Evolutionary conservation across 2,329 filamentous ascomycete genomes (phyloP), one percentile per base, ranked within the genome.

Genomic region (Arthrobotrys sinensis): DNA sequence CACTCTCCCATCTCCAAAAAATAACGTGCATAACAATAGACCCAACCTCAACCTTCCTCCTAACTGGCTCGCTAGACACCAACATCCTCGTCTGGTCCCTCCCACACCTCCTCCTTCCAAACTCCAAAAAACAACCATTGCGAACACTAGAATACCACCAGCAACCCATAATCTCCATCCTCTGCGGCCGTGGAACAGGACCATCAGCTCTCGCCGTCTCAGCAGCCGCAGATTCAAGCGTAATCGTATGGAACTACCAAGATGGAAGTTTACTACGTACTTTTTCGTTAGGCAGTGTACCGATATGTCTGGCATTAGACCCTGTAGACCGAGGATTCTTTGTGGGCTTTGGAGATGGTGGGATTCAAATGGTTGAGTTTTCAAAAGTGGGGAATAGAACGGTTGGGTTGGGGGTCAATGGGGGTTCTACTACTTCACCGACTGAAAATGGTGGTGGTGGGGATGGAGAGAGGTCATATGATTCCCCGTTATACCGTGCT

Each of bases 51-150:
- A 90, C 90, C 81, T 91, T 93, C 84, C 85, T 96, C 64, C 87
- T 96, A 63, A 93, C 92, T 0, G 93, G 91, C 46, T 95, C 93
- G 1, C 89, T 91, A 81, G 96, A 99, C 86, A 92, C 94, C 64
- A 97, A 93, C 83, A 88, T 97, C 80, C 93, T 97, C 84, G 91
- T 98, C 77, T 99, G 96, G 96, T 93, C 93, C 1, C 85, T 97
- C 65, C 87, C 92, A 2, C 88, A 88, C 24, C 88, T 98, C 10
- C 87, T 97, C 1, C 88, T 90, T 78, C 85, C 89, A 69, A 85
- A 88, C 80, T 84, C 86, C 21, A 86, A 86, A 62, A 86, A 86
- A 73, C 90, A 94, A 81, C 94, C 95, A 1, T 86, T 93, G 60
- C 88, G 90, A 76, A 94, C 91, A 3, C 89, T 99, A 76, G 90